Base-by-base conservation (phyloP, 2,329 filamentous ascomycete species). In the Fusarium drepaniforme region DNA sequence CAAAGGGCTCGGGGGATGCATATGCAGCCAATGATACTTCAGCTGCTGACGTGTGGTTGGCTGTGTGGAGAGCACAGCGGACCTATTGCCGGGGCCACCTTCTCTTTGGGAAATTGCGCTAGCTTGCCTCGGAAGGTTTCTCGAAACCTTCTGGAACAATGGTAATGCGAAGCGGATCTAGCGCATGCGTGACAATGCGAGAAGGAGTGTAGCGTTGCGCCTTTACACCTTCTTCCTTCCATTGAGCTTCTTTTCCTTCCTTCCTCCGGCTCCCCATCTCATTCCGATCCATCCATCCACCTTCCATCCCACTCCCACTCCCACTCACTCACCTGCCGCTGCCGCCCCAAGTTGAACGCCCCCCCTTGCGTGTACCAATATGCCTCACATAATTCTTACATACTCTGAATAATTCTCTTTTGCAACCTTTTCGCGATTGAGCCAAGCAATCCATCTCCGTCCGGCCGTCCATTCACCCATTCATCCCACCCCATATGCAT, bases 41-140 rank as follows among this genome's bases (percentile, higher is more conserved):
- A 56, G 66, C 38, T 63, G 56, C 71, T 68, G 64, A 30, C 38
- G 56, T 71, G 53, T 80, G 79, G 77, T 81, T 82, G 79, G 80
- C 69, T 77, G 63, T 33, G 67, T 78, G 73, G 72, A 63, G 70
- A 72, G 70, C 33, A 75, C 67, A 75, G 72, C 35, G 38, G 38
- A 57, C 28, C 28, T 28, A 38, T 49, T 78, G 74, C 74, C 70
- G 74, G 70, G 74, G 78, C 74, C 78, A 77, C 76, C 70, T 73
- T 70, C 72, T 56, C 67, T 60, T 69, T 56, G 64, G 76, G 77
- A 81, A 72, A 80, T 81, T 79, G 73, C 65, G 68, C 81, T 83
- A 83, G 64, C 81, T 73, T n/a, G 37, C 37, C 64, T 60, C 65
- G 78, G 81, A 78, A 83, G 77, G 78, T 75, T 84, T 84, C 83